Base-by-base conservation (phyloP, 2,329 filamentous ascomycete genomes). In the Alternaria sp. region DNA sequence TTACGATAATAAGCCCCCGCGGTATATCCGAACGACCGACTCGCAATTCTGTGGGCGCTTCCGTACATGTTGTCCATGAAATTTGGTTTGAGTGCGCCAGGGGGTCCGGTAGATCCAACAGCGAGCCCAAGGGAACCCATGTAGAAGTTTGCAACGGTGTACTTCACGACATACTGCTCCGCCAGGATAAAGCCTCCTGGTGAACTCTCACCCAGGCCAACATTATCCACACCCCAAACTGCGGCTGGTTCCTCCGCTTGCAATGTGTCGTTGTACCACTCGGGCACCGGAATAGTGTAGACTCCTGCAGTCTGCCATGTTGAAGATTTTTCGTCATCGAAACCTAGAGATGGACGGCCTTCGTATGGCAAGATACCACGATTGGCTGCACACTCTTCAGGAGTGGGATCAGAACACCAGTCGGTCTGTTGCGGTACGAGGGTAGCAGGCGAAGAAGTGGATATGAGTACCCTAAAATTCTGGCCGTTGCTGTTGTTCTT, bases 1-100 rank as follows among this genome's bases (percentile, higher is more conserved):
- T 74, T 56, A 79, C 78, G 69, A 59, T 80, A 79, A 8, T 50
- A 63, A 11, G 77, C 78, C 7, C 79, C 79, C 6, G 79, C 78
- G 0, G 74, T 74, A 57, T 79, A 80, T 19, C 75, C 75, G 40
- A 75, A 80, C 1, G 77, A 75, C 3, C 56, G 32, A 49, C 75
- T 79, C 5, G 77, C 69, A 4, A 71, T 73, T 5, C 30, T 12
- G 12, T 61, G 59, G 2, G 6, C 21, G 15, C 36, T 15, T 11
- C 52, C 43, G 15, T 57, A 61, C 19, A 74, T 68, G 6, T 68
- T 67, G 5, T 65, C 44, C n/a, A 79, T 55, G 43, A 78, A 75
- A 4, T 74, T 70, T 0, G 59, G 45, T 15, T 49, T 69, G 10
- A 53, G 23, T 3, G 56, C 70, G 6, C 60, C 51, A 0, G 57